A percentile compares a stretch with the other conserved stretches of the same genome.
These are phyloP conservation scores for Polyporus tsugae DNA, from an alignment of 1,284 basidiomycete genomes.

Conservation along the genomic window DNA sequence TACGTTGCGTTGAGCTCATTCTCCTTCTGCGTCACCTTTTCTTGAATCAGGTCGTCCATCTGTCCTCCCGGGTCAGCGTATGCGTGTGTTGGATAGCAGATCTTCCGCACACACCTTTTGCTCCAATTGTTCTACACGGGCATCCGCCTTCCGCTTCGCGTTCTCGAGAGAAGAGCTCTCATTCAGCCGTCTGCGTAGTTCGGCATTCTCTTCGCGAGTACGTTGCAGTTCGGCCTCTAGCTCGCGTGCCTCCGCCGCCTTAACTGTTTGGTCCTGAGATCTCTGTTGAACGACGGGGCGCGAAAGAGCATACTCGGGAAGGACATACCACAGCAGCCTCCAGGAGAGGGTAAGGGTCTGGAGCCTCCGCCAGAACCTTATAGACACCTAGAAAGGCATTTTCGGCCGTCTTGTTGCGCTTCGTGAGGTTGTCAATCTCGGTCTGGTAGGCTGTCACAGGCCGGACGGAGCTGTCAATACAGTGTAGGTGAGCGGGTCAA, in stretches of 20 bases:
- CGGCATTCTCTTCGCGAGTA: conserved; percentile 81
- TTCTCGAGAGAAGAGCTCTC: conserved; percentile 75
- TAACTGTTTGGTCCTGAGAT: conserved; percentile 85
- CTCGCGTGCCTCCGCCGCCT: conserved; percentile 81
- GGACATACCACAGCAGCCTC: conserved; percentile 87
- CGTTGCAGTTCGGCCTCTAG: conserved; percentile 77
- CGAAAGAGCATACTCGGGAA: not conserved
- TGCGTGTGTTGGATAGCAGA: not conserved
- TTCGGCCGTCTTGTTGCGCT: conserved; percentile 90
- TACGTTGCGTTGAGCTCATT: conserved; percentile 96
- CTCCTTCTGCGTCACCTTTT: conserved; percentile 89
- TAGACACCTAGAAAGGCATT: conserved; percentile 94
- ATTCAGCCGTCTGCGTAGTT: conserved; percentile 74
- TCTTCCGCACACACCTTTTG: conserved; percentile 63
- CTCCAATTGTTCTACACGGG: conserved; percentile 81
- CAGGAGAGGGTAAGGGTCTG: conserved; percentile 95
- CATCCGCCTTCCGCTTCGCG: conserved; percentile 80
- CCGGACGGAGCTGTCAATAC: not conserved
- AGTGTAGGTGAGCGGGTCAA: not conserved
- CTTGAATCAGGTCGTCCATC: conserved; percentile 92
- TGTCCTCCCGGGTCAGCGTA: conserved; percentile 39
- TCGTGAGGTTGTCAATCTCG: conserved; percentile 95
- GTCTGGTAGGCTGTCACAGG: conserved; percentile 86
- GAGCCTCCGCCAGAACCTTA: conserved; percentile 92
- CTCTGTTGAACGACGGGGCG: not conserved